These are phyloP conservation scores for Penicillium expansum DNA, from an alignment of 2,329 filamentous ascomycete species.

Conservation along the genomic window DNA sequence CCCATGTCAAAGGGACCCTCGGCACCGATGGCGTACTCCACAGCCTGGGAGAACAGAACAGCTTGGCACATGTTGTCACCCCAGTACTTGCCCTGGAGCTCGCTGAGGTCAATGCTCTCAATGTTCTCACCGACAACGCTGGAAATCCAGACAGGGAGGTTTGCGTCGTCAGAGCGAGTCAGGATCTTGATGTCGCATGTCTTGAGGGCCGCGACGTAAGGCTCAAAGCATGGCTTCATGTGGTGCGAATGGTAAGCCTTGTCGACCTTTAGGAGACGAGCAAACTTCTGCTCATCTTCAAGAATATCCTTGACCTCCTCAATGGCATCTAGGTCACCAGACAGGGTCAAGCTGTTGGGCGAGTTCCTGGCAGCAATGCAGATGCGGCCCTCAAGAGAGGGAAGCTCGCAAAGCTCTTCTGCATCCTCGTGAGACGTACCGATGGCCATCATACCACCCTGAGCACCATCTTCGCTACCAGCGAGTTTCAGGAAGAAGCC, in stretches of 20 bases:
- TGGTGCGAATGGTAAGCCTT: no score
- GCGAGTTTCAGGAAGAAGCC: slow-evolving; percentile 34
- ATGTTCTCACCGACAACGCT: slow-evolving; percentile 23
- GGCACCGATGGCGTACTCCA: slow-evolving; percentile 9
- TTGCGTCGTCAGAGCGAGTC: not conserved
- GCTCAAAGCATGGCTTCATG: slow-evolving; percentile 36
- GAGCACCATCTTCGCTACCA: slow-evolving; percentile 6
- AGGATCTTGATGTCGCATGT: not conserved
- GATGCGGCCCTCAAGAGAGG: slow-evolving; percentile 27
- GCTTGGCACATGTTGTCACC: slow-evolving; percentile 26
- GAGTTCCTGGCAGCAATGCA: slow-evolving; percentile 41
- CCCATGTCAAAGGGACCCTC: slow-evolving; percentile 15
- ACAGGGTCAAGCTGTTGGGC: slow-evolving; percentile 44
- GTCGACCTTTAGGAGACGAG: slow-evolving; percentile 44
- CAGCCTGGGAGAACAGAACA: slow-evolving; percentile 23
- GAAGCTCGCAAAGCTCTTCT: slow-evolving; percentile 22
- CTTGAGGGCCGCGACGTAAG: slow-evolving; percentile 24
- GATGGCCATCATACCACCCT: slow-evolving; percentile 51
- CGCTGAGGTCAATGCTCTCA: slow-evolving; percentile 6
- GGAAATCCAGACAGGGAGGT: slow-evolving; percentile 25
- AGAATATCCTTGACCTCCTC: slow-evolving; percentile 30
- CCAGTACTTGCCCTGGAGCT: slow-evolving; percentile 25
- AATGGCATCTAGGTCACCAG: slow-evolving; percentile 42
- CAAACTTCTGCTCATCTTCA: slow-evolving; percentile 38
- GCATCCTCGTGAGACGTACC: slow-evolving; percentile 41